Conservation (phyloP, 768 basidiomycete species). For the Suillus hirtellus region DNA sequence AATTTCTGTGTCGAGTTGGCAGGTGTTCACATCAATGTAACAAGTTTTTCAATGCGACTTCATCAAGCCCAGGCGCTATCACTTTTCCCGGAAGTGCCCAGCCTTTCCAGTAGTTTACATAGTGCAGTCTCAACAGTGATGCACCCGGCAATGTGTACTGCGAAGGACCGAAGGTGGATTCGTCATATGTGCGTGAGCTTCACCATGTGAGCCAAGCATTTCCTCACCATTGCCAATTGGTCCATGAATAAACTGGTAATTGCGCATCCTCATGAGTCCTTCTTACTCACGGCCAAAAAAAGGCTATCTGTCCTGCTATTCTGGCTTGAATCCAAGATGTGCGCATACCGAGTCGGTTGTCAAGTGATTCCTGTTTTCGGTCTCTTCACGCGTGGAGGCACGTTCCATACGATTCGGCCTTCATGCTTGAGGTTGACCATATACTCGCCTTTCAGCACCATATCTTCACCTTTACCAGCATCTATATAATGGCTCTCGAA, state of each 20-base stretch:
- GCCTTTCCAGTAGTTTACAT: not conserved
- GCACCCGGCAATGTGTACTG: not conserved
- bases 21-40: slow-evolving; percentile 17
- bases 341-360: not conserved
- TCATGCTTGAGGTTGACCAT: slow-evolving; percentile 10
- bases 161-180: not conserved
- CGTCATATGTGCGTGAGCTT: not conserved
- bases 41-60: not conserved
- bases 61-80: not conserved
- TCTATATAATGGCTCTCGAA: slow-evolving; percentile 10
- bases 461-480: slow-evolving; percentile 17
- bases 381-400: slow-evolving; percentile 12
- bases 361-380: not conserved
- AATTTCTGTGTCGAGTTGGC: not conserved
- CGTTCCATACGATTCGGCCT: slow-evolving; percentile 1
- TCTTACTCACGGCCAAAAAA: slow-evolving; percentile 1
- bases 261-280: not conserved
- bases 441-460: slow-evolving; percentile 13
- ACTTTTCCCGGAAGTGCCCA: not conserved
- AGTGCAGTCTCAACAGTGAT: not conserved
- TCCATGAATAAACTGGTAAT: not conserved
- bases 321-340: not conserved
- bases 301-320: not conserved
- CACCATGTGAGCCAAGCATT: not conserved
- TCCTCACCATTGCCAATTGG: not conserved